These are phyloP conservation scores for Laguncularia racemosa DNA, from an alignment of 345 rosid species.

Conservation along the genomic window DNA sequence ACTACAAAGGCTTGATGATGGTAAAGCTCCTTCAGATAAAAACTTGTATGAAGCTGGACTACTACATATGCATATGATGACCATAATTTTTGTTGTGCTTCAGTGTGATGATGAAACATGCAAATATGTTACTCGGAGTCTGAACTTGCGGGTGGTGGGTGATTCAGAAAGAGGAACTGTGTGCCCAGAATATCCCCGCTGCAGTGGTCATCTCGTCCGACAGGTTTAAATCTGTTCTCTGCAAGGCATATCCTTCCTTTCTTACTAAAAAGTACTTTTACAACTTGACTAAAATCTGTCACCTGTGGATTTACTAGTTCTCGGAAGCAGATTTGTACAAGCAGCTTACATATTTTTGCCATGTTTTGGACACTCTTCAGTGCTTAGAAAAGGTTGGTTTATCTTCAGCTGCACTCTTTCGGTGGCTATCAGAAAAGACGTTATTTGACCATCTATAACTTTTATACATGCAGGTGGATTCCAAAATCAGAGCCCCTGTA, in stretches of 20 bases:
- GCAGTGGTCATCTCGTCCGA: conserved; percentile 71
- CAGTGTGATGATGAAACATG: conserved; percentile 98
- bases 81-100: neutral
- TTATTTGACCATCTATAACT: too few species aligned
- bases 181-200: conserved; percentile 90
- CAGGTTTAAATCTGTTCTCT: conserved; percentile 32
- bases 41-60: neutral
- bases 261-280: neutral
- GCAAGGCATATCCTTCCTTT: neutral
- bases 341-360: conserved; percentile 82
- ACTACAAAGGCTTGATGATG: conserved; percentile 87
- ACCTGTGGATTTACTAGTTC: conserved; percentile 35
- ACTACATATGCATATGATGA: too few species aligned
- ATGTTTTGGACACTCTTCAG: conserved; percentile 58
- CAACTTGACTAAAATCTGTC: neutral
- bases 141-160: conserved; percentile 58
- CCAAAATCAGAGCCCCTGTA: conserved; percentile 29
- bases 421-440: neutral
- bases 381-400: conserved; percentile 63
- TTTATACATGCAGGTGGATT: conserved; percentile 42
- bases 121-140: conserved; percentile 63
- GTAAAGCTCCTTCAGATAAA: conserved; percentile 26
- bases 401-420: neutral
- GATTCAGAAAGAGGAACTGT: conserved; percentile 94
- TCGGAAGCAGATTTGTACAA: conserved; percentile 86